These are phyloP conservation scores for Psidium guajava DNA, from an alignment of 345 rosid genomes.

Conservation along the genomic window DNA sequence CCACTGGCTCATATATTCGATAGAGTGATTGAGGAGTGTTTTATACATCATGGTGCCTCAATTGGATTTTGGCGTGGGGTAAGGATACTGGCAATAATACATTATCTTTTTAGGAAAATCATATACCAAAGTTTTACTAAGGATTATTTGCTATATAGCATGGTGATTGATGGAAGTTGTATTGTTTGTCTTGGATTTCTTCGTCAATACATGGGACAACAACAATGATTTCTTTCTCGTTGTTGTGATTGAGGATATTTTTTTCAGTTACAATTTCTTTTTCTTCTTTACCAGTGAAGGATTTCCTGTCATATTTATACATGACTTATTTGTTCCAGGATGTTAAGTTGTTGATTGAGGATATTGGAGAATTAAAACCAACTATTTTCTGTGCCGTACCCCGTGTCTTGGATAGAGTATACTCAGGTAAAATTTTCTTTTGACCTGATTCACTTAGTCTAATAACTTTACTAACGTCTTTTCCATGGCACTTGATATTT, in stretches of 20 bases:
- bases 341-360: slow-evolving; percentile 77
- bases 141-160: background rate
- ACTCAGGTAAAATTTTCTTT: slow-evolving; percentile 40
- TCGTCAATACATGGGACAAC: background rate
- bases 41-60: slow-evolving; percentile 65
- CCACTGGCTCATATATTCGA: slow-evolving; percentile 98
- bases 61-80: slow-evolving; percentile 99
- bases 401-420: slow-evolving; percentile 80
- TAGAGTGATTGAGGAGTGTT: slow-evolving; percentile 76
- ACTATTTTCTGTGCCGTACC: slow-evolving; percentile 96
- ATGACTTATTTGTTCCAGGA: slow-evolving; percentile 38
- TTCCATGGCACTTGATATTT: background rate
- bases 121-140: background rate
- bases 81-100: slow-evolving; percentile 11
- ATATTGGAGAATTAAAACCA: slow-evolving; percentile 82
- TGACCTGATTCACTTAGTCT: background rate
- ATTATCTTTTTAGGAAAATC: background rate
- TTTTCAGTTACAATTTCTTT: background rate
- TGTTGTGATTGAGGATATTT: background rate
- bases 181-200: background rate
- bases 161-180: background rate
- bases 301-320: background rate
- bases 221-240: background rate
- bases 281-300: background rate
- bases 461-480: background rate